Percentiles rank a stretch among this genome's conserved stretches.
Conservation (phyloP, 306 rosid genomes). For the Glycine latifolia region DNA sequence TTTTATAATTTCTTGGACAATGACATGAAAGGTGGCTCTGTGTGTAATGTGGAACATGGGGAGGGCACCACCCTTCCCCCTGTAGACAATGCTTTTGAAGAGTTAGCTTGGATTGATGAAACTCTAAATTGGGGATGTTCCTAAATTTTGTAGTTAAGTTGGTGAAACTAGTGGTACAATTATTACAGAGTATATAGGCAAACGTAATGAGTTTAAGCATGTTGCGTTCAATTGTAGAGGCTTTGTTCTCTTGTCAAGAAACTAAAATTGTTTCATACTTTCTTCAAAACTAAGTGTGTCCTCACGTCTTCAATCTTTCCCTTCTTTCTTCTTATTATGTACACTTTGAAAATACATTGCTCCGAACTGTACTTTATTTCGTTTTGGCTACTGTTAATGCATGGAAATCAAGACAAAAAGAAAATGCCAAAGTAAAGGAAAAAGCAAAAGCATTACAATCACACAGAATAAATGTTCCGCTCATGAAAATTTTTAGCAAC, state of each 20-base stretch:
- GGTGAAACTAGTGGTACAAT: slow-evolving; percentile 20
- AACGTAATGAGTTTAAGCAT: neutral
- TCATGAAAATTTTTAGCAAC: neutral
- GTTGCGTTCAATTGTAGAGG: neutral
- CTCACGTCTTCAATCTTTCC: neutral
- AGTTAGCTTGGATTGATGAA: slow-evolving; percentile 67
- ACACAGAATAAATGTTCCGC: slow-evolving; percentile 36
- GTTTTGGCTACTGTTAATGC: slow-evolving; percentile 18
- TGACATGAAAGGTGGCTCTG: slow-evolving; percentile 34
- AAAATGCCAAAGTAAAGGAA: neutral
- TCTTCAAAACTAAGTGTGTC: slow-evolving; percentile 5
- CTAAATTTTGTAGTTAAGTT: slow-evolving; percentile 56
- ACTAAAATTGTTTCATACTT: slow-evolving; percentile 4
- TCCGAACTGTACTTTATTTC: neutral
- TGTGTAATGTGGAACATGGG: slow-evolving; percentile 35
- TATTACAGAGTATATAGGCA: slow-evolving; percentile 8
- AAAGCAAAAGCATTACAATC: slow-evolving; percentile 31
- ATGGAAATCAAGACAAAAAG: slow-evolving; percentile 9
- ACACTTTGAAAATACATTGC: slow-evolving; percentile 17
- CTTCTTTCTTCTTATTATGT: neutral
- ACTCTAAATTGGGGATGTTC: slow-evolving; percentile 41
- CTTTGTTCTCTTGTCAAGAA: slow-evolving; percentile 8
- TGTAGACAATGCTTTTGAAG: slow-evolving; percentile 45
- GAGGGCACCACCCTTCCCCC: slow-evolving; percentile 53
- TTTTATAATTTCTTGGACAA: slow-evolving; percentile 40